Conservation (phyloP, 352 stramenopile genomes). For the Globisporangium nagaii region DNA sequence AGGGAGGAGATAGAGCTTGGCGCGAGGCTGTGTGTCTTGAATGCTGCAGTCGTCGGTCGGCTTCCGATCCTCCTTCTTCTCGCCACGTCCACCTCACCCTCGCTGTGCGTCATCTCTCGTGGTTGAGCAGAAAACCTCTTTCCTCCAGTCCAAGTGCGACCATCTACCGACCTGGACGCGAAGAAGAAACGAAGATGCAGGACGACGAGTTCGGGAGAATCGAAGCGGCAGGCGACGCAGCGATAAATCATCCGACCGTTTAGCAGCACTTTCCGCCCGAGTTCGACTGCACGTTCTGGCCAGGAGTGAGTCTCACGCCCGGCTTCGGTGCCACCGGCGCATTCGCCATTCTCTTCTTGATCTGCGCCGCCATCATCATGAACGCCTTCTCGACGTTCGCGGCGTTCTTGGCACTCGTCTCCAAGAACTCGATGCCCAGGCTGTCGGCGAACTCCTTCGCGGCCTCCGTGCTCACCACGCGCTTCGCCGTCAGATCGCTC, state of each 20-base stretch:
- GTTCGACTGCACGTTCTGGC: slow-evolving; percentile 60
- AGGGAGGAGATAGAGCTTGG: slow-evolving; percentile 4
- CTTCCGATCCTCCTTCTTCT: not conserved
- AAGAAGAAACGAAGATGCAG: slow-evolving; percentile 9
- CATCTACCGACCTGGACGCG: slow-evolving; percentile 10
- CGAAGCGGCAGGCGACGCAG: slow-evolving; percentile 10
- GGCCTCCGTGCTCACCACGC: slow-evolving; percentile 91
- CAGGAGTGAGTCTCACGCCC: slow-evolving; percentile 54
- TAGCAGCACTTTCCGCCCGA: slow-evolving; percentile 83
- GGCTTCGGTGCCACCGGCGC: slow-evolving; percentile 67
- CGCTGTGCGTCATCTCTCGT: not conserved
- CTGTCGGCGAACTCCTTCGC: slow-evolving; percentile 90
- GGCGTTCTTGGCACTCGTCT: slow-evolving; percentile 87
- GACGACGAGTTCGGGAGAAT: slow-evolving; percentile 6
- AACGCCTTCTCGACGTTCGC: slow-evolving; percentile 90
- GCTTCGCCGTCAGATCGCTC: slow-evolving; percentile 93
- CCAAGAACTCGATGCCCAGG: slow-evolving; percentile 84
- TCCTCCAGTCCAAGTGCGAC: slow-evolving; percentile 5
- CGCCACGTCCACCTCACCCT: not conserved
- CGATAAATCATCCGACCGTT: slow-evolving; percentile 39
- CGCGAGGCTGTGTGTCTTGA: not conserved
- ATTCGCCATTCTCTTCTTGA: slow-evolving; percentile 90
- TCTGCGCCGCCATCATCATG: slow-evolving; percentile 91
- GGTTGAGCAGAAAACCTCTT: not conserved
- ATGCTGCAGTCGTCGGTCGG: not conserved